Conservation (phyloP, 2,329 filamentous ascomycete species). For the Cercospora janseana region DNA sequence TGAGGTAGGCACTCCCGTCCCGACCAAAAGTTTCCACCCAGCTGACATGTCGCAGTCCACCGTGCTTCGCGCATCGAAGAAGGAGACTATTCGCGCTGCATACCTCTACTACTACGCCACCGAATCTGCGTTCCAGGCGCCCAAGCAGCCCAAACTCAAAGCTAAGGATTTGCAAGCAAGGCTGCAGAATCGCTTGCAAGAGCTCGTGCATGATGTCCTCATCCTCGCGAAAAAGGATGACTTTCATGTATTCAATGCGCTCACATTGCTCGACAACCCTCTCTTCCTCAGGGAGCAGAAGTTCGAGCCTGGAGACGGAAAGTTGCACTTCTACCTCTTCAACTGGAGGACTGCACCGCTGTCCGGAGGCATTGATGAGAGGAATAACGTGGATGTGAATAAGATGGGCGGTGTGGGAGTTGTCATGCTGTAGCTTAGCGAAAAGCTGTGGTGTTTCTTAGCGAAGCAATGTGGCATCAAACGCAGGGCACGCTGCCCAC, state of each 20-base stretch:
- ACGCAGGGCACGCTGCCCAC: not conserved
- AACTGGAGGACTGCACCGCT: conserved; percentile 92
- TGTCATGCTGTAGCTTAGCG: conserved; percentile 66
- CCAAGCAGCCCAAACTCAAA: conserved; percentile 36
- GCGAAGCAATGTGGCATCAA: not conserved
- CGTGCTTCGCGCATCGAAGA: conserved; percentile 74
- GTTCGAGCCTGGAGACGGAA: conserved; percentile 90
- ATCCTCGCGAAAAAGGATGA: conserved; percentile 78
- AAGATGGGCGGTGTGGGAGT: conserved; percentile 83
- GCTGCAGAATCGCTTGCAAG: conserved; percentile 76
- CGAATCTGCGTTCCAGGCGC: conserved; percentile 65
- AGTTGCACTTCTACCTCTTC: conserved; percentile 95
- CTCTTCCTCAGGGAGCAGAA: conserved; percentile 92
- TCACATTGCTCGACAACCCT: conserved; percentile 90
- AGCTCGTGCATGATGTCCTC: conserved; percentile 77
- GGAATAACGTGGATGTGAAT: conserved; percentile 73
- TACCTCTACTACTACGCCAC: conserved; percentile 98
- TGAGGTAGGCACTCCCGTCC: conserved; percentile 55
- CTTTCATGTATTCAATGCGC: conserved; percentile 95
- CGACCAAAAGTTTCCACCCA: not conserved
- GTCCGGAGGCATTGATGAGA: conserved; percentile 75
- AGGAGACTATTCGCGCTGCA: conserved; percentile 78
- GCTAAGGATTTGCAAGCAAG: conserved; percentile 55
- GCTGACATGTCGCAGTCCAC: conserved; percentile 56
- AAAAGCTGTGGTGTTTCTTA: conserved; percentile 1